A percentile compares a stretch with the other conserved stretches of the same genome.
phyloP scores from a whole-genome alignment of 352 stramenopile species.

The Blastocystis sp. region DNA sequence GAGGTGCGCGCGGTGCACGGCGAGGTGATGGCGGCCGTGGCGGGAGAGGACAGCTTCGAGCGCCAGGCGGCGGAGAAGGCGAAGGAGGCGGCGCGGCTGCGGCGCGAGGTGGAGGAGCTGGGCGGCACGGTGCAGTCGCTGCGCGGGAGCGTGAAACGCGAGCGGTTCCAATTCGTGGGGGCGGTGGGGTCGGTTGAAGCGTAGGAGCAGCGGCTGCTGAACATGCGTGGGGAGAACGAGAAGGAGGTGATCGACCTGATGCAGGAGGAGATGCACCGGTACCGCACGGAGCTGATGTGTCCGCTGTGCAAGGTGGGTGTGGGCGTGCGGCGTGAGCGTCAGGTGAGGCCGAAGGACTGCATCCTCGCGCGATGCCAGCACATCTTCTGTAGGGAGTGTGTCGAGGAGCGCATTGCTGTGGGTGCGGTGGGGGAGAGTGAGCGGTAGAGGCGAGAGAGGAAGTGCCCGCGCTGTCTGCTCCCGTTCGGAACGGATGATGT shows the following conservation, averaged over 20 bases:
- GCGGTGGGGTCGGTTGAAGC: background rate
- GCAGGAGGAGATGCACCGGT: slow-evolving; percentile 61
- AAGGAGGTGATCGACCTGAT: slow-evolving; percentile 55
- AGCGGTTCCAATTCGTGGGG: slow-evolving; percentile 20
- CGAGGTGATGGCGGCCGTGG: slow-evolving; percentile 8
- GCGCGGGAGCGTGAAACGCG: slow-evolving; percentile 5
- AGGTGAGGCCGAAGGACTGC: slow-evolving; percentile 43
- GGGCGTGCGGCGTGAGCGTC: background rate
- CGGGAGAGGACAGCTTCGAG: slow-evolving; percentile 2
- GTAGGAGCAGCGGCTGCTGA: slow-evolving; percentile 31
- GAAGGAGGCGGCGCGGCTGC: slow-evolving; percentile 19
- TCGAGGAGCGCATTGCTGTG: slow-evolving; percentile 48
- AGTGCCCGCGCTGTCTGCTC: slow-evolving; percentile 55
- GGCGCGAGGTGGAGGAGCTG: background rate
- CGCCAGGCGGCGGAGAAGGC: slow-evolving; percentile 2
- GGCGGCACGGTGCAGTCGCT: background rate
- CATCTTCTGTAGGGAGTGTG: slow-evolving; percentile 63
- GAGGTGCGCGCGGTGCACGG: background rate
- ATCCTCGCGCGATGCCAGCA: slow-evolving; percentile 58
- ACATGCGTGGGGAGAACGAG: slow-evolving; percentile 12
- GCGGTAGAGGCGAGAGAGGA: slow-evolving; percentile 58
- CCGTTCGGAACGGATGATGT: slow-evolving; percentile 66
- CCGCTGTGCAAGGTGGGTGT: slow-evolving; percentile 24
- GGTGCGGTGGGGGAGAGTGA: background rate
- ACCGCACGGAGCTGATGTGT: slow-evolving; percentile 55